Conservation (phyloP, 164 flowering plant genomes). For the Macadamia tetraphylla region DNA sequence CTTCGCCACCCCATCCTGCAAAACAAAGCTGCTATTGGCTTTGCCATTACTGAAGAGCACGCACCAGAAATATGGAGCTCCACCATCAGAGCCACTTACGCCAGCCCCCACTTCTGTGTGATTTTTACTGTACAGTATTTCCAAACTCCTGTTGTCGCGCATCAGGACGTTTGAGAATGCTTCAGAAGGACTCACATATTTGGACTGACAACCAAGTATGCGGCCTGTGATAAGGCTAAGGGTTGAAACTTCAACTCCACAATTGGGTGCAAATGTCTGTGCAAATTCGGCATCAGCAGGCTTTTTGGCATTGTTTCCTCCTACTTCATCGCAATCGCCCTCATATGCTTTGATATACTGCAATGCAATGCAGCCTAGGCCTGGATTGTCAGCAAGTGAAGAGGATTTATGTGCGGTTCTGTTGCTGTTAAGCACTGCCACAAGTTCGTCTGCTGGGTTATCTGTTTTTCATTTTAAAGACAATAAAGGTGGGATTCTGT, state of each 20-base stretch:
- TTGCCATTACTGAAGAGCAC: conserved; percentile 72
- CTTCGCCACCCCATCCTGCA: conserved; percentile 53
- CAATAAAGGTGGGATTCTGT: background rate
- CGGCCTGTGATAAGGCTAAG: conserved; percentile 76
- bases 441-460: conserved; percentile 85
- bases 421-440: conserved; percentile 51
- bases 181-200: conserved; percentile 43
- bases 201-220: conserved; percentile 69
- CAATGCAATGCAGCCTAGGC: conserved; percentile 84
- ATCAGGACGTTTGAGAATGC: conserved; percentile 70
- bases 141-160: conserved; percentile 44
- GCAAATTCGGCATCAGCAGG: conserved; percentile 66
- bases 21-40: conserved; percentile 51
- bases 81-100: conserved; percentile 75
- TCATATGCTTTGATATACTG: conserved; percentile 89
- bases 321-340: conserved; percentile 68
- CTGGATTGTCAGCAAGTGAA: conserved; percentile 58
- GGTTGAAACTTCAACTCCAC: conserved; percentile 54
- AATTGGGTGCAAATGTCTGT: conserved; percentile 80
- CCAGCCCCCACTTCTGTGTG: conserved; percentile 91
- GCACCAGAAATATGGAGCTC: conserved; percentile 92
- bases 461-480: conserved; percentile 33
- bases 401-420: conserved; percentile 62
- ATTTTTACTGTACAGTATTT: conserved; percentile 57
- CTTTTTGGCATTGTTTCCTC: conserved; percentile 54